phyloP scores from a whole-genome alignment of 805 yeast species.

The Yamadazyma scolyti region DNA sequence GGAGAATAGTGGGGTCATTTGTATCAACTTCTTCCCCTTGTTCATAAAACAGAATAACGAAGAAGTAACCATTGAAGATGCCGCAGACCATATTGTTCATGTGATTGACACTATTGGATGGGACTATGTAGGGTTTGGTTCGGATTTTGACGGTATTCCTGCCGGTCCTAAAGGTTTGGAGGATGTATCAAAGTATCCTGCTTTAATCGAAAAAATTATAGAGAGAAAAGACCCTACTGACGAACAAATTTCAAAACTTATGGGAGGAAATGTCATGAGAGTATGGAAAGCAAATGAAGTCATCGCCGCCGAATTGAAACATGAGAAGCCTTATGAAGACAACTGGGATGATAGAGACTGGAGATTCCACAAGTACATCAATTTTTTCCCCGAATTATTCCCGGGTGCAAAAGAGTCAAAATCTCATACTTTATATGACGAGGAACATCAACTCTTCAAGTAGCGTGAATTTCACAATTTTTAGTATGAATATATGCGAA shows the following conservation, averaged over 20 bases:
- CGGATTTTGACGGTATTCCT: conserved; percentile 53
- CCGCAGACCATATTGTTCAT: conserved; percentile 42
- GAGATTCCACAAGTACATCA: conserved; percentile 32
- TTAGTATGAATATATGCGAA: too few species aligned
- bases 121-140: conserved; percentile 50
- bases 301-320: conserved; percentile 15
- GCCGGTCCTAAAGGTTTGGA: conserved; percentile 48
- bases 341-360: conserved; percentile 43
- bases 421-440: conserved; percentile 10
- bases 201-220: conserved; percentile 28
- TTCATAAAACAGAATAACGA: conserved; percentile 25
- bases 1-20: conserved; percentile 45
- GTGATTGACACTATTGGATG: conserved; percentile 44
- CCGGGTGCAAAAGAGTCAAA: conserved; percentile 10
- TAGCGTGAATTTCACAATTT: conserved; percentile 14
- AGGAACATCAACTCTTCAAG: background rate
- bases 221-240: conserved; percentile 38
- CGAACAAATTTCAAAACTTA: conserved; percentile 38
- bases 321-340: conserved; percentile 25
- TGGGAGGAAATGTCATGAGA: conserved; percentile 45
- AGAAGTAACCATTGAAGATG: conserved; percentile 43
- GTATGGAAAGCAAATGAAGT: conserved; percentile 44
- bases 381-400: conserved; percentile 34
- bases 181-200: conserved; percentile 55
- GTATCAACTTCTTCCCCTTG: conserved; percentile 43